Evolutionary conservation across 1,284 basidiomycete species (phyloP), one percentile per base, ranked within the genome.

Genomic region (Ustilago bromivora): DNA sequence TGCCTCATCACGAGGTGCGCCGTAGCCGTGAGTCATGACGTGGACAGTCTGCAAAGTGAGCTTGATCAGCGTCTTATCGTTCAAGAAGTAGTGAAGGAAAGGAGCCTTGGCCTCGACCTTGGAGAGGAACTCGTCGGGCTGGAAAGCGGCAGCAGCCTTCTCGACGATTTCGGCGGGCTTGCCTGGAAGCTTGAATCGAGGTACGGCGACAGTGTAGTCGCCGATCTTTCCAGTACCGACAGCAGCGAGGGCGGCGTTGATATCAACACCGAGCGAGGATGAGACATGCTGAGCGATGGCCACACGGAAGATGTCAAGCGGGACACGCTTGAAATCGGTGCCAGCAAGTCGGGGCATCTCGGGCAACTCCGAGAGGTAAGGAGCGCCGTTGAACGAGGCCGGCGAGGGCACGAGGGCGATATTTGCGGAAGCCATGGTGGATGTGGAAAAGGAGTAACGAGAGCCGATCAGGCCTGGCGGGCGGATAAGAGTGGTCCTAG

Each of bases 181-280:
- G 47, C 91, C 94, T 5, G 91, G 91, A 57, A 98, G 89, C 78
- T 93, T 90, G 88, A 96, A 98, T 66, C 96, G 90, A 32, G 96
- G 94, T 49, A 98, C 87, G 5, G 97, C 95, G 36, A 99, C 90
- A 0, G 93, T 94, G 81, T 97, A 95, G 88, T 99, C 96, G 54
- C 90, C 91, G 31, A 78, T 70, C 87, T 96, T 96, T 88, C 95
- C 95, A 56, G 93, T 93, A 86, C 96, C 93, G 6, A 98, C 92
- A 15, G 93, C 96, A 34, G 90, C 87, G 86, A 93, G 96, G 0
- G 92, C 93, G 83, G 94, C 88, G 12, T 85, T 81, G 53, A 87
- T 56, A 35, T 80, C 72, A 31, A 85, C 69, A 17, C 90, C 90
- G 35, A 96, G 89, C 0, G 91, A 90, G 55, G 92, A 90, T 9